Percentiles rank a stretch among this genome's conserved stretches.
phyloP scores from a whole-genome alignment of 495 filamentous ascomycete species.

The Penicillium paradoxum region DNA sequence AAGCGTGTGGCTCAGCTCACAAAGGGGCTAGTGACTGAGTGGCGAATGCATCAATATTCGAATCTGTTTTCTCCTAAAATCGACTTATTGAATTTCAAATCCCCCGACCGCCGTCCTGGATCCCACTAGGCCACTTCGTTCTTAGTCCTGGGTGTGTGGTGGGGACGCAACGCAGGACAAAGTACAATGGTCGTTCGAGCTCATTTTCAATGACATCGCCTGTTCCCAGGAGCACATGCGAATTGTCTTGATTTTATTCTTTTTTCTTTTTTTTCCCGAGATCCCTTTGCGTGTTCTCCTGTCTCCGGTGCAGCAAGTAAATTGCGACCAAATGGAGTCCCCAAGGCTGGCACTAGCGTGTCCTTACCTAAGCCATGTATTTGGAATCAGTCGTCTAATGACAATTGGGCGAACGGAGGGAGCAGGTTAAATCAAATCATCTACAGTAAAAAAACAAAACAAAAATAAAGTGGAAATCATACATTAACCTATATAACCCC shows the following conservation, averaged over 20 bases:
- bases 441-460: background rate
- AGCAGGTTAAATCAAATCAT: slow-evolving; percentile 14
- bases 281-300: too few relatives aligned
- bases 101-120: too few relatives aligned
- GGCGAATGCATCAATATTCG: background rate
- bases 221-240: background rate
- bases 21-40: slow-evolving; percentile 4
- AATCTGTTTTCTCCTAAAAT: too few relatives aligned
- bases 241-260: too few relatives aligned
- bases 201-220: slow-evolving; percentile 12
- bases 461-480: background rate
- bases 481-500: slow-evolving; percentile 2
- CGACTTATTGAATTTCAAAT: background rate
- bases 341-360: background rate
- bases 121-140: too few relatives aligned
- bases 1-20: slow-evolving; percentile 17
- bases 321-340: too few relatives aligned
- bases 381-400: slow-evolving; percentile 1
- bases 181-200: too few relatives aligned
- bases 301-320: too few relatives aligned
- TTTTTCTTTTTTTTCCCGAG: background rate
- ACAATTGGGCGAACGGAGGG: background rate
- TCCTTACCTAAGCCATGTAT: slow-evolving; percentile 14
- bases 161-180: too few relatives aligned
- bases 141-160: too few relatives aligned